A percentile compares a stretch with the other conserved stretches of the same genome.
phyloP scores from a whole-genome alignment of 2,329 filamentous ascomycete species.

The Sporothrix inflata region DNA sequence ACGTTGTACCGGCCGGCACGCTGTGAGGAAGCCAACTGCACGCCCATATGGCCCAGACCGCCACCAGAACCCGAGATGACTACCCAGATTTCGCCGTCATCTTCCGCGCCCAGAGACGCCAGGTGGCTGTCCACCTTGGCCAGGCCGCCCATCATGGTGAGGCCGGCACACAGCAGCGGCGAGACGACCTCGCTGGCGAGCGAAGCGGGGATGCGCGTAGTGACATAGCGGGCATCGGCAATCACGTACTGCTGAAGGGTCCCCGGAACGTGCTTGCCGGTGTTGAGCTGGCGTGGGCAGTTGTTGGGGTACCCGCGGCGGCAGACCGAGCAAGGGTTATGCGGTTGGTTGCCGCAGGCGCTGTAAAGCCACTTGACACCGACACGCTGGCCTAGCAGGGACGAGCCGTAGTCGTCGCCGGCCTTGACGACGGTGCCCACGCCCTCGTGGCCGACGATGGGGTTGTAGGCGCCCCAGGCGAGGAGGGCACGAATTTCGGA shows the following conservation, averaged over 20 bases:
- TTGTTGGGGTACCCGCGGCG: slow-evolving; percentile 20
- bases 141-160: slow-evolving; percentile 24
- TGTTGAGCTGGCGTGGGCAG: slow-evolving; percentile 15
- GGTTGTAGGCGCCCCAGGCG: slow-evolving; percentile 14
- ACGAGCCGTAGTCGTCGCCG: not conserved
- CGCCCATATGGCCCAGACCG: slow-evolving; percentile 7
- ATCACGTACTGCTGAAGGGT: slow-evolving; percentile 14
- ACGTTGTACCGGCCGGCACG: not conserved
- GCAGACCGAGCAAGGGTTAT: not conserved
- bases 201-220: not conserved
- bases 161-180: slow-evolving; percentile 21
- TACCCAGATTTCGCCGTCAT: not conserved
- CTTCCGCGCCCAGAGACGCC: not conserved
- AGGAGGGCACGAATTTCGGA: slow-evolving; percentile 9
- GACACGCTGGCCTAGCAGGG: not conserved
- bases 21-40: not conserved
- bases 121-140: slow-evolving; percentile 2
- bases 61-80: not conserved
- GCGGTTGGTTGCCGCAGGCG: not conserved
- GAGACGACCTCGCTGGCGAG: not conserved
- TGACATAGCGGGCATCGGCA: slow-evolving; percentile 17
- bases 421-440: slow-evolving; percentile 15
- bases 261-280: slow-evolving; percentile 18
- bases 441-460: slow-evolving; percentile 20
- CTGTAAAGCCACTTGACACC: slow-evolving; percentile 22